Evolutionary conservation across 164 flowering plant genomes (phyloP), one percentile per base, ranked within the genome.

Genomic region (Tetracentron sinense): DNA sequence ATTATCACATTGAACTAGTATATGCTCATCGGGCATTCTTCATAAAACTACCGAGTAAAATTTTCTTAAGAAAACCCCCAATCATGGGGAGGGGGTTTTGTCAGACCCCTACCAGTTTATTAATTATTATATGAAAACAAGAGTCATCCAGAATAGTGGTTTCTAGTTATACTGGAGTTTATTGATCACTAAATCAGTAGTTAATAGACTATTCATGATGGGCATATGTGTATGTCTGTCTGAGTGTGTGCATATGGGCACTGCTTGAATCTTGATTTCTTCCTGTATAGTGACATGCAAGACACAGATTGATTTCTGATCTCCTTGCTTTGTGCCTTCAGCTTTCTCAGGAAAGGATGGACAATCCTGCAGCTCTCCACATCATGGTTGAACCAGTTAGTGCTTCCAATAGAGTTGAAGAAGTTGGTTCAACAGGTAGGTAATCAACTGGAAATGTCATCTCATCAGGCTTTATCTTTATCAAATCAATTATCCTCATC

Each of bases 351-450:
- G 77, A 38, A 65, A 77, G 65, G 50, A 49, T 46, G 19, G 63
- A 28, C 11, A 57, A 68, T 62, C 29, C 61, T 57, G 63, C 67
- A 49, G 61, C 80, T 35, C 21, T 52, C 46, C 21, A 47, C 25
- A 51, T 56, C 55, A 26, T 42, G 42, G 68, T 56, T 69, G 73
- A 76, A 67, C 67, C 76, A 21, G 69, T 48, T 61, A 62, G 44
- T 63, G 57, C 27, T 66, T 64, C 23, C 58, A 58, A 64, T 65
- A 58, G 68, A 74, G 70, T 31, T 62, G 79, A 73, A 68, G 73
- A 67, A 50, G 63, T 46, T 72, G 53, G 33, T 69, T 63, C 76
- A 61, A 54, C 72, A 75, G 75, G 86, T 86, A 78, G 28, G 80
- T 42, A 44, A 44, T 54, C 46, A 53, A 17, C 59, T 21, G 33